Evolutionary conservation across 2,329 filamentous ascomycete genomes (phyloP), one percentile per base, ranked within the genome.

Genomic region (Acrodontium crateriforme): DNA sequence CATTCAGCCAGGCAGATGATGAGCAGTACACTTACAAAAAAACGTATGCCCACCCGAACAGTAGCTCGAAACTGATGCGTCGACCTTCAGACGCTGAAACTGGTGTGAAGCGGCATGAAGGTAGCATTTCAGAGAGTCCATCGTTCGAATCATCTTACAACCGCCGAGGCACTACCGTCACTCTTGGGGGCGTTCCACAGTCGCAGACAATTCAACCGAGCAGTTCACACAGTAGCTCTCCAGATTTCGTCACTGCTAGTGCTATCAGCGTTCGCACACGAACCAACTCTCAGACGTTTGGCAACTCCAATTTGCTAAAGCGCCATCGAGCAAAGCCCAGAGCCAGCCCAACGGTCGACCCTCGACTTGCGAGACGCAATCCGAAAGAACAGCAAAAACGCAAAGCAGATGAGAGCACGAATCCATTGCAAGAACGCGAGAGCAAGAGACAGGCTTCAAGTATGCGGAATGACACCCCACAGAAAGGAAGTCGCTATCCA

Each of bases 21-120:
- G 31, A 32, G 21, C 31, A 38, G 18, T 38, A 40, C 26, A 26
- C 24, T 3, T 42, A 28, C 30, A 34, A 33, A 18, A 46, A 40
- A 29, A 17, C 31, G 5, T 34, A 36, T 25, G 41, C 44, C 9
- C 28, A 28, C 7, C 36, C 47, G 5, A 50, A 50, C 30, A 46
- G 40, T 22, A 36, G 39, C 8, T 40, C 40, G 11, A 49, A 45
- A 34, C 36, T 33, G 17, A 31, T 36, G 14, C 16, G 23, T 14
- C 19, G 13, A 4, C 25, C 12, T 9, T 27, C 33, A 7, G 14
- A 13, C 9, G n/a, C n/a, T n/a, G 20, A 22, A 22, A 12, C n/a
- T 10, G 10, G 13, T 12, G 13, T 22, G 8, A n/a, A 5, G 20
- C n/a, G n/a, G 20, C 20, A 22, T 12, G 20, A 8, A 10, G 10